These are phyloP conservation scores for Daldinia childiae DNA, from an alignment of 495 filamentous ascomycete species.

Conservation along the genomic window DNA sequence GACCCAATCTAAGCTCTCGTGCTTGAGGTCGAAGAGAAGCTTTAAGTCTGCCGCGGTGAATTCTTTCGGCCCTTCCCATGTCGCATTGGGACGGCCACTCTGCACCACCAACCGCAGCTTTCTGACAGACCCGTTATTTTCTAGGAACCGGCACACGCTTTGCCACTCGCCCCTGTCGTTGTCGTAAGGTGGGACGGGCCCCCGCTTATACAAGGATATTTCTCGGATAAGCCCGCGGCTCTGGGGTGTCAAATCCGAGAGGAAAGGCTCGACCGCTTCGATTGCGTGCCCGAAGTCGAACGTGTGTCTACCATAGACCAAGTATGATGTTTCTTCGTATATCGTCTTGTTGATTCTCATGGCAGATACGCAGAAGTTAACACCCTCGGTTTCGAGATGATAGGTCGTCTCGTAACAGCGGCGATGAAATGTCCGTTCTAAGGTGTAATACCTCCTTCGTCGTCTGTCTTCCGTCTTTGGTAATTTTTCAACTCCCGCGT, in stretches of 20 bases:
- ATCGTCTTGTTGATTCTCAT: constrained; percentile 57
- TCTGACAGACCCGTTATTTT: constrained; percentile 44
- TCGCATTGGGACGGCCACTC: constrained; percentile 52
- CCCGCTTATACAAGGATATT: constrained; percentile 60
- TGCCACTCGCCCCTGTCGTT: constrained; percentile 64
- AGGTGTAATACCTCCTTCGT: constrained; percentile 47
- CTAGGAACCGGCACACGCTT: constrained; percentile 54
- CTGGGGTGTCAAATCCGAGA: constrained; percentile 59
- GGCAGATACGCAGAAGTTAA: constrained; percentile 55
- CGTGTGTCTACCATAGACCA: constrained; percentile 60
- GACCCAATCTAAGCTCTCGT: constrained; percentile 62
- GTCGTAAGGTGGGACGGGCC: constrained; percentile 56
- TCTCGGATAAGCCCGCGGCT: constrained; percentile 54
- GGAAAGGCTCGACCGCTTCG: constrained; percentile 65
- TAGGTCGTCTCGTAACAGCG: constrained; percentile 59
- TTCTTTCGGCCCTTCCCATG: constrained; percentile 53
- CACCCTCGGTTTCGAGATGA: constrained; percentile 46
- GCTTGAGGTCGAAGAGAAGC: constrained; percentile 47
- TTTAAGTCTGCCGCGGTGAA: constrained; percentile 55
- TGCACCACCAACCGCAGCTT: constrained; percentile 58
- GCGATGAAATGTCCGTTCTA: constrained; percentile 45
- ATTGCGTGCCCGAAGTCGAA: constrained; percentile 64
- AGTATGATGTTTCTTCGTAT: constrained; percentile 57
- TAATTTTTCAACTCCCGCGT: constrained; percentile 30
- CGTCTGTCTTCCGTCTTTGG: constrained; percentile 9